Evolutionary conservation across 495 filamentous ascomycete genomes (phyloP), one percentile per base, ranked within the genome.

Genomic region (Podospora pseudoanserina): DNA sequence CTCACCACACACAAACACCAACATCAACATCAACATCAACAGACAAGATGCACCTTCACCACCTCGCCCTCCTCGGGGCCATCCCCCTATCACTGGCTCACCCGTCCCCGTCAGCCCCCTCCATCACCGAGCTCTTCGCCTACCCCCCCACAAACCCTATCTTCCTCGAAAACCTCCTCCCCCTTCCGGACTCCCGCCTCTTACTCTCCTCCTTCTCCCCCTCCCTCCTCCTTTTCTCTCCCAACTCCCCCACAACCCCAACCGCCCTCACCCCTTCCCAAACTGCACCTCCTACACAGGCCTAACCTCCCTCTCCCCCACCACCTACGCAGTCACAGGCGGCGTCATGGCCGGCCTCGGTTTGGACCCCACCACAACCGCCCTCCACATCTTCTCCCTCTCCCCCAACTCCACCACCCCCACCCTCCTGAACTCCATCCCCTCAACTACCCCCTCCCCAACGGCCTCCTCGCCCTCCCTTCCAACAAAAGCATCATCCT

Each of bases 281-380:
- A 71, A 70, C 26, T 67, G 68, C 3, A 71, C 64, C 19, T 73
- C 67, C 26, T 63, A 80, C 20, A 72, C 67, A 16, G 79, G 73
- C 49, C 73, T 78, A 64, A 71, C 77, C 26, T 68, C 76, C 16
- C 71, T 81, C 53, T 71, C 63, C 2, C 20, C 67, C 32, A 76
- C 78, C 65, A 73, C 74, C 30, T 81, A 76, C 67, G 71, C 68
- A 7, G 74, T 79, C 44, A 64, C 72, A 9, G 65, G 75, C 28
- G 70, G 76, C 4, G 28, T 54, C 59, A 32, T 16, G 9, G 74
- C 69, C 1, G 27, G 67, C 56, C 30, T 72, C 44, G 0, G 60
- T 19, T 55, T 64, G 62, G 5, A 55, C 54, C 54, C 26, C 5
- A 49, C 63, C 1, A 27, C 68, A 34, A 20, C 11, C 65, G 34